These are phyloP conservation scores for Blastocystis sp. DNA, from an alignment of 352 stramenopile species.

Conservation along the genomic window DNA sequence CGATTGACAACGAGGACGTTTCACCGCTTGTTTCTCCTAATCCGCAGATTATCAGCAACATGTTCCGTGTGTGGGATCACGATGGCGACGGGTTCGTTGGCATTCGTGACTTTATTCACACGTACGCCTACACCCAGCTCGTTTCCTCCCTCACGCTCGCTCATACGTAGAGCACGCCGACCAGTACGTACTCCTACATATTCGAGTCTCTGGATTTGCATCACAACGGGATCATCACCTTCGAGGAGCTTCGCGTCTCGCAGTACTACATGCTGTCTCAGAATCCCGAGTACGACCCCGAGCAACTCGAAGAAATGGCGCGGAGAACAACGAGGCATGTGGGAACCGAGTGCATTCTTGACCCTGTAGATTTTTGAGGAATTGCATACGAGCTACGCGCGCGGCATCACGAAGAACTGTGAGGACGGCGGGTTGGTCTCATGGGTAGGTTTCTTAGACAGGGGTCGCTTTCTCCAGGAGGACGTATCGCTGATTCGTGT, in stretches of 20 bases:
- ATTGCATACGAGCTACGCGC: neutral
- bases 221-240: neutral
- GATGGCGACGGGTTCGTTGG: conserved; percentile 47
- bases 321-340: neutral
- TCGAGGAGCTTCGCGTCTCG: conserved; percentile 2
- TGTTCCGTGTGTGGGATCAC: conserved; percentile 60
- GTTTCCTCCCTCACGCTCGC: neutral
- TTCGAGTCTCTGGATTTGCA: conserved; percentile 2
- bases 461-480: conserved; percentile 25
- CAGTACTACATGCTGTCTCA: conserved; percentile 9
- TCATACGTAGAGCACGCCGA: neutral
- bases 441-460: conserved; percentile 41
- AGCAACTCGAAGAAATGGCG: conserved; percentile 12
- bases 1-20: conserved; percentile 10
- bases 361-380: conserved; percentile 59
- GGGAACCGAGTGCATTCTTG: no score
- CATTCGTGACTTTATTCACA: conserved; percentile 65
- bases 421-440: no score
- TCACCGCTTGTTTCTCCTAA: neutral
- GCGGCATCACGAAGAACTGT: conserved; percentile 43
- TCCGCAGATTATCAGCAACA: conserved; percentile 20
- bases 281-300: conserved; percentile 2
- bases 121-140: conserved; percentile 18
- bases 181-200: conserved; percentile 10
- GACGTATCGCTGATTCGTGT: conserved; percentile 8